Evolutionary conservation across 176 grass and related monocot species (phyloP).

Genomic region (Pontederia crassipes): DNA sequence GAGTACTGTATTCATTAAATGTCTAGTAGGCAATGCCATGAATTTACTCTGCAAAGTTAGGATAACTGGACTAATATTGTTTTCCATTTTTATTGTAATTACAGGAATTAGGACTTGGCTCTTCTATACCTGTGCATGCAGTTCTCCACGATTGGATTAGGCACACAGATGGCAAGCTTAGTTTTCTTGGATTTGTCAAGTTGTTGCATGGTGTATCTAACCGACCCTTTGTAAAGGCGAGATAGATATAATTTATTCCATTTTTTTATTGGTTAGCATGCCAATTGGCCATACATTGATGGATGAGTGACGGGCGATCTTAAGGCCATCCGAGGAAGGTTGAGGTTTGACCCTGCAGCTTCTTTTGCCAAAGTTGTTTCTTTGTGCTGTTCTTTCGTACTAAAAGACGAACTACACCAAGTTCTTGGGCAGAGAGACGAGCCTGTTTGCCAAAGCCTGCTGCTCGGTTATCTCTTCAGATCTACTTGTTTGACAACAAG

Average conservation of each 20-base stretch:
- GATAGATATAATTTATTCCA: slow-evolving; percentile 34
- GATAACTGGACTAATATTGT: background rate
- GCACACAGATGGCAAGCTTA: slow-evolving; percentile 70
- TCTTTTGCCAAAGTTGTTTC: no score
- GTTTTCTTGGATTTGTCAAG: slow-evolving; percentile 85
- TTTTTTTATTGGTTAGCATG: background rate
- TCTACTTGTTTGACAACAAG: no score
- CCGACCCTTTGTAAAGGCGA: slow-evolving; percentile 49
- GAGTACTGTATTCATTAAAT: no score
- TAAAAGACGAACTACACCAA: no score
- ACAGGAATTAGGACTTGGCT: slow-evolving; percentile 60
- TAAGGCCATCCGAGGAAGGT: background rate
- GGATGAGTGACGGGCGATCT: background rate
- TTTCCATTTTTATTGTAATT: slow-evolving; percentile 3
- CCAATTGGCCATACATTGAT: background rate
- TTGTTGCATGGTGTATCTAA: slow-evolving; percentile 68
- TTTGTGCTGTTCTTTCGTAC: no score
- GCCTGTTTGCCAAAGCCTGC: no score
- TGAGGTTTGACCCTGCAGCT: no score
- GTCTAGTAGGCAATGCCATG: no score
- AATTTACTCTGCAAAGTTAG: no score
- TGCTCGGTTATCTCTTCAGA: no score
- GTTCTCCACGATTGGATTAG: slow-evolving; percentile 83
- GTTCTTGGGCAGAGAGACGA: no score
- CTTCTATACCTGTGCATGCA: slow-evolving; percentile 53